phyloP scores from a whole-genome alignment of 306 rosid genomes.

The Prunus padus region DNA sequence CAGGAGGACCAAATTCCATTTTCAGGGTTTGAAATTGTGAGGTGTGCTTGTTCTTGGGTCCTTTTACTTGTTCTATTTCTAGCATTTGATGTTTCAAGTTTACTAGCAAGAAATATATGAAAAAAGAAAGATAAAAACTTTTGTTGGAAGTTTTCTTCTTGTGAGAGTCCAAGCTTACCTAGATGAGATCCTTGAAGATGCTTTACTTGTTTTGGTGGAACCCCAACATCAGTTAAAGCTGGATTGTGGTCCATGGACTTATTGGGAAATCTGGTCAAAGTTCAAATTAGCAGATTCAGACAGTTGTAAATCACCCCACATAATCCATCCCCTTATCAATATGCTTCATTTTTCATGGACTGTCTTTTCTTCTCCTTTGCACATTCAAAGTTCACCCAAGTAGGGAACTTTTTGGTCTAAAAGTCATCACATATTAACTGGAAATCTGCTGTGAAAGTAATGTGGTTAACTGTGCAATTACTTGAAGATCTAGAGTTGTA shows the following conservation, averaged over 20 bases:
- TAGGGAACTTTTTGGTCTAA: not conserved
- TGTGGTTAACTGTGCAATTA: not conserved
- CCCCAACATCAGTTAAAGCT: conserved; percentile 49
- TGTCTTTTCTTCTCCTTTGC: not conserved
- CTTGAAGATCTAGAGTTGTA: too few relatives aligned
- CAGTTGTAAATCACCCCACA: conserved; percentile 19
- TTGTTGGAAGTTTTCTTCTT: conserved; percentile 34
- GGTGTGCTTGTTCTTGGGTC: conserved; percentile 25
- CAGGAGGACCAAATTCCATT: conserved; percentile 41
- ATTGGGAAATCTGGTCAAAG: conserved; percentile 35
- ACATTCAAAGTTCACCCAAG: not conserved
- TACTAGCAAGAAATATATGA: not conserved
- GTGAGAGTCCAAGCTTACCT: conserved; percentile 33
- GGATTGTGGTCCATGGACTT: conserved; percentile 42
- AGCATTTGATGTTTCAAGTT: conserved; percentile 23
- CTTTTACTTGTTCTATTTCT: conserved; percentile 22
- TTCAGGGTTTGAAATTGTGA: conserved; percentile 29
- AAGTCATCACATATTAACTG: not conserved
- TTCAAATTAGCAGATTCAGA: conserved; percentile 22
- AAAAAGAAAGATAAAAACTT: not conserved
- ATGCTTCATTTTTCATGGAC: conserved; percentile 9
- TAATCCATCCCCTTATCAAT: not conserved
- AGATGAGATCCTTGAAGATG: conserved; percentile 31
- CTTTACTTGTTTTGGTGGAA: conserved; percentile 61
- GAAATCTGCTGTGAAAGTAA: not conserved